phyloP scores from a whole-genome alignment of 257 asterid species.

The Solanum chiquidenum region DNA sequence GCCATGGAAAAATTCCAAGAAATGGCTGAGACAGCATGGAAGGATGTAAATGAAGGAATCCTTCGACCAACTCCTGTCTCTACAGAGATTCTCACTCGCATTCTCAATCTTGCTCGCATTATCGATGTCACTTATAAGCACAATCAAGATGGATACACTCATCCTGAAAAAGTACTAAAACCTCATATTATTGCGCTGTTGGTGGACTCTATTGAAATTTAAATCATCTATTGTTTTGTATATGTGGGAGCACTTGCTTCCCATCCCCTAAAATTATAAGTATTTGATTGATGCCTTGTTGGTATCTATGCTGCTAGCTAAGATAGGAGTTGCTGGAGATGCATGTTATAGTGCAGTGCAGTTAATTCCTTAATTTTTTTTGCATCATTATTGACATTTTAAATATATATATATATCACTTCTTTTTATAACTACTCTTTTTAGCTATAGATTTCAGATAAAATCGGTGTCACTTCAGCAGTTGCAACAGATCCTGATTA shows the following conservation, averaged over 20 bases:
- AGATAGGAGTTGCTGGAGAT: not conserved
- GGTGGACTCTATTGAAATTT: not conserved
- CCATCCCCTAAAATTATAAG: not conserved
- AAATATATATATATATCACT: not conserved
- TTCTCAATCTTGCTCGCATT: too few species aligned
- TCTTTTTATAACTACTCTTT: not conserved
- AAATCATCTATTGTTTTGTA: not conserved
- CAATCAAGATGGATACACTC: too few species aligned
- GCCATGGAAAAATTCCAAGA: conserved; percentile 21
- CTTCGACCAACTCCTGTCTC: too few species aligned
- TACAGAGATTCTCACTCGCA: too few species aligned
- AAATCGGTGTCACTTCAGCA: not conserved
- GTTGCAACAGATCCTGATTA: not conserved
- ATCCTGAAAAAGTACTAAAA: too few species aligned
- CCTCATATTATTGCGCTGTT: conserved; percentile 10
- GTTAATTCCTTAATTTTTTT: not conserved
- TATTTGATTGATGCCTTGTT: not conserved
- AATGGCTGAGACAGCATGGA: conserved; percentile 6
- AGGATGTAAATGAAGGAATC: too few species aligned
- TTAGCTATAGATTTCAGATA: too few species aligned
- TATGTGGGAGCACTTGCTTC: not conserved
- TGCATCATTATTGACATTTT: not conserved
- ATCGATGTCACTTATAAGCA: too few species aligned
- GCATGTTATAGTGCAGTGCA: not conserved
- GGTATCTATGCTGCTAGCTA: not conserved